Evolutionary conservation across 805 yeast species (phyloP).

Genomic region (Pichia rugopelliculosa): DNA sequence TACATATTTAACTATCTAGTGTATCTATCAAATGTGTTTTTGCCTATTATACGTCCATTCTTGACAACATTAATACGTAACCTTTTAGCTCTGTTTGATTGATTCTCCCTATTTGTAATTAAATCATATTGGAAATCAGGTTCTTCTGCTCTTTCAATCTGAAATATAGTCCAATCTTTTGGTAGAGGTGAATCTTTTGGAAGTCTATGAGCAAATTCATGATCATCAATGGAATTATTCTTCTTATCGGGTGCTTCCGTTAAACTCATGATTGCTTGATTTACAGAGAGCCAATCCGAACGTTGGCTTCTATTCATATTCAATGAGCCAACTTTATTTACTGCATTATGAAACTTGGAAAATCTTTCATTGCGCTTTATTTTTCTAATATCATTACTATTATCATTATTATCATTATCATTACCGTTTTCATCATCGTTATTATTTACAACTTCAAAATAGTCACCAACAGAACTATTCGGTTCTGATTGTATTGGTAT

Average conservation of each 20-base stretch:
- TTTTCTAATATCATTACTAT: not conserved
- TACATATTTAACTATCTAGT: not conserved
- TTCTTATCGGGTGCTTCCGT: not conserved
- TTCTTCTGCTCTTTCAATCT: constrained; percentile 5
- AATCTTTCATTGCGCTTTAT: not conserved
- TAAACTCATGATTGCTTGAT: not conserved
- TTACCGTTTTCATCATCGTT: not conserved
- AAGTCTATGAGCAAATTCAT: not conserved
- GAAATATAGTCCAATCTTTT: constrained; percentile 27
- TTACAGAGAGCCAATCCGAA: not conserved
- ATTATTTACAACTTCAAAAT: not conserved
- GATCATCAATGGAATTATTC: not conserved
- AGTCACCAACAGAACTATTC: not conserved
- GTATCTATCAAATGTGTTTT: constrained; percentile 8
- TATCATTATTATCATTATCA: not conserved
- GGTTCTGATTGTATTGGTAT: not conserved
- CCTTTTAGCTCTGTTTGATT: not conserved
- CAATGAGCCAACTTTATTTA: constrained; percentile 1
- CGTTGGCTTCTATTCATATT: not conserved
- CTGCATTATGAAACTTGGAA: not conserved
- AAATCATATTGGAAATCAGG: not conserved
- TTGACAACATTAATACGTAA: constrained; percentile 1
- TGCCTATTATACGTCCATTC: not conserved
- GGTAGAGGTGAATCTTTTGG: constrained; percentile 18
- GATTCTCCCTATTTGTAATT: not conserved